Percentiles rank a stretch among this genome's conserved stretches.
Evolutionary conservation across 768 basidiomycete genomes (phyloP).

Genomic region (Leccinellum rugosiceps): DNA sequence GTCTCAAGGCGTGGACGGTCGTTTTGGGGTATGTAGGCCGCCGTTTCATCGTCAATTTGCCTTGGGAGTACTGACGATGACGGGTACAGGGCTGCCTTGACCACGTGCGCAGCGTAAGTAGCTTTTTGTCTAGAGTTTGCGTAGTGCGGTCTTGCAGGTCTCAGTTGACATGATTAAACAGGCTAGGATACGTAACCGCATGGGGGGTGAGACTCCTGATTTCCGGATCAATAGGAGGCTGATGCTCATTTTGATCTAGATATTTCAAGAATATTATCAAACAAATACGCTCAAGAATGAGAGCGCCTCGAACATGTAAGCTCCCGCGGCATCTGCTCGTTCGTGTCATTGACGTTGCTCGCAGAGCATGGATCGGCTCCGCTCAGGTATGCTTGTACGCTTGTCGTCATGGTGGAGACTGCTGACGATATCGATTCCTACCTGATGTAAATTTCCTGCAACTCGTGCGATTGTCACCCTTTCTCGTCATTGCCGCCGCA

Average conservation of each 20-base stretch:
- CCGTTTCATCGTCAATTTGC: background rate
- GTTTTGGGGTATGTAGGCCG: conserved; percentile 23
- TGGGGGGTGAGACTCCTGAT: background rate
- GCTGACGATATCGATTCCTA: background rate
- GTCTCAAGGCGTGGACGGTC: conserved; percentile 31
- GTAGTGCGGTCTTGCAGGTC: background rate
- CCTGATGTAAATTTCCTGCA: background rate
- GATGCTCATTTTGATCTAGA: conserved; percentile 33
- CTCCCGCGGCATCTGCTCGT: background rate
- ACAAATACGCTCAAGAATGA: conserved; percentile 41
- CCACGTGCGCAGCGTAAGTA: conserved; percentile 41
- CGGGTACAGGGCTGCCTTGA: conserved; percentile 16
- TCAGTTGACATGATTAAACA: background rate
- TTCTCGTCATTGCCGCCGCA: background rate
- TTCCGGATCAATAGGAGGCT: background rate
- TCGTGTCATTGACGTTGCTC: background rate
- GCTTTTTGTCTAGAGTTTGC: background rate
- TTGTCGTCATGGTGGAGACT: background rate
- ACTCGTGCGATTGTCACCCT: background rate
- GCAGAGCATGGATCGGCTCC: conserved; percentile 79
- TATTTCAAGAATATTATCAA: conserved; percentile 74
- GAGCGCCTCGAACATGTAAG: conserved; percentile 65
- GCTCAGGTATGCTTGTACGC: conserved; percentile 46
- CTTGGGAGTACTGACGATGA: background rate
- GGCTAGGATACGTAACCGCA: background rate